Evolutionary conservation across 2,329 filamentous ascomycete species (phyloP).

Genomic region (Penicillium sp.): DNA sequence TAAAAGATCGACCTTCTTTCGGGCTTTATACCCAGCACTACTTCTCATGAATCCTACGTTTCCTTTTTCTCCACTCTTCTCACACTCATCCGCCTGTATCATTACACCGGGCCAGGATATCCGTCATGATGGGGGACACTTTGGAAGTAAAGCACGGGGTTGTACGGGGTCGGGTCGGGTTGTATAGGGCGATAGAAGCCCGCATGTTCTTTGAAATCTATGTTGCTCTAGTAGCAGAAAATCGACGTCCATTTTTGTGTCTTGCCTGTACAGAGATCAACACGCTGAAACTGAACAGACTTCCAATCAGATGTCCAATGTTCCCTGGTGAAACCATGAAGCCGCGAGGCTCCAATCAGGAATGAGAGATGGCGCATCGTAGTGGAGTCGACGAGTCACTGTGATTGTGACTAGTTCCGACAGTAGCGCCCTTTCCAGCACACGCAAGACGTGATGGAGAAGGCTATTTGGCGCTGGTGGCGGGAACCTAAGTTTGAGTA

Average conservation of each 20-base stretch:
- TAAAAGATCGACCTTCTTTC: constrained; percentile 3
- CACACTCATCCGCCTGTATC: constrained; percentile 15
- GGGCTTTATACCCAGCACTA: background rate
- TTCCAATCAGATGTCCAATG: background rate
- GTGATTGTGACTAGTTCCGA: constrained; percentile 25
- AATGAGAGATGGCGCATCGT: background rate
- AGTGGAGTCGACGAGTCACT: constrained; percentile 11
- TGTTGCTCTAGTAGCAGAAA: constrained; percentile 1
- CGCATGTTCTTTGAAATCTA: constrained; percentile 2
- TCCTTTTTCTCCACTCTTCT: constrained; percentile 4
- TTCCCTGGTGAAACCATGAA: constrained; percentile 8
- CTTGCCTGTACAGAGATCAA: background rate
- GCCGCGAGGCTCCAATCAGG: constrained; percentile 15
- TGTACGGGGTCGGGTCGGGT: background rate
- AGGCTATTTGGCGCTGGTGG: constrained; percentile 22
- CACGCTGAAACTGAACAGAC: background rate
- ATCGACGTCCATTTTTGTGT: constrained; percentile 2
- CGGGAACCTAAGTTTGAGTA: background rate
- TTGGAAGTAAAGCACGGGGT: constrained; percentile 14
- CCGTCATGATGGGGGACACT: constrained; percentile 9
- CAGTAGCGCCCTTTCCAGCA: constrained; percentile 17
- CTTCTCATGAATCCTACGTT: constrained; percentile 4
- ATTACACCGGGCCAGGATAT: constrained; percentile 15
- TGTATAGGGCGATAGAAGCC: constrained; percentile 1
- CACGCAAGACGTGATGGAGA: constrained; percentile 1